phyloP scores from a whole-genome alignment of 768 basidiomycete species.

The Tricholoma sp. region DNA sequence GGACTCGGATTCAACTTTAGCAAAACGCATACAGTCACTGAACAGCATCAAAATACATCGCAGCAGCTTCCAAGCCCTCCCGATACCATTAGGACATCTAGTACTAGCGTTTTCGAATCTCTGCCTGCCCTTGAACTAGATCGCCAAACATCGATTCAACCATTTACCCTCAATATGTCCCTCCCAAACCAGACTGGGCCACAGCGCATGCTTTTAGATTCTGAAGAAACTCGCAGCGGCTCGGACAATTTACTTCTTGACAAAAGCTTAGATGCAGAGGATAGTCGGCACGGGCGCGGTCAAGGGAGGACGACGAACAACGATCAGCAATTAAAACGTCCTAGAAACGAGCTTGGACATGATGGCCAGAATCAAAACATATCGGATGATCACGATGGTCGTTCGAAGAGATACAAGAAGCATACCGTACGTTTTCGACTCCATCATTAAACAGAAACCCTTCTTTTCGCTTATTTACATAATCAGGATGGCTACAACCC shows the following conservation, averaged over 20 bases:
- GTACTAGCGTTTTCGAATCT: not conserved
- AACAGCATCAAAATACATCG: not conserved
- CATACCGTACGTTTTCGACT: slow-evolving; percentile 4
- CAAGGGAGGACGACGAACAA: not conserved
- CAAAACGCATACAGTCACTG: slow-evolving; percentile 3
- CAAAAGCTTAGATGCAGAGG: not conserved
- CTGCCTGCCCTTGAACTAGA: not conserved
- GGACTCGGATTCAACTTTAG: slow-evolving; percentile 11
- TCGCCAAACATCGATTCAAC: not conserved
- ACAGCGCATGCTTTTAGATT: slow-evolving; percentile 11
- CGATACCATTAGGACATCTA: slow-evolving; percentile 5
- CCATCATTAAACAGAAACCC: not conserved
- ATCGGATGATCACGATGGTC: slow-evolving; percentile 1
- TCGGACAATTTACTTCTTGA: not conserved
- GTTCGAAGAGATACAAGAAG: slow-evolving; percentile 6
- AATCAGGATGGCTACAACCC: slow-evolving; percentile 6
- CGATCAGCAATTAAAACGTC: not conserved
- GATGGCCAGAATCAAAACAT: slow-evolving; percentile 1
- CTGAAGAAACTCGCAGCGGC: slow-evolving; percentile 9
- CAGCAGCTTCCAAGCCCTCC: slow-evolving; percentile 14
- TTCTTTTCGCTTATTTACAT: not conserved
- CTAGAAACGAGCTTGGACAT: slow-evolving; percentile 2
- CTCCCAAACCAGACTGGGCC: slow-evolving; percentile 12
- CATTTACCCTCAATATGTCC: slow-evolving; percentile 11
- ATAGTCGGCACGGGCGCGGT: not conserved